A percentile compares a stretch with the other conserved stretches of the same genome.
phyloP scores from a whole-genome alignment of 1,284 basidiomycete genomes.

The Kwoniella shivajii region DNA sequence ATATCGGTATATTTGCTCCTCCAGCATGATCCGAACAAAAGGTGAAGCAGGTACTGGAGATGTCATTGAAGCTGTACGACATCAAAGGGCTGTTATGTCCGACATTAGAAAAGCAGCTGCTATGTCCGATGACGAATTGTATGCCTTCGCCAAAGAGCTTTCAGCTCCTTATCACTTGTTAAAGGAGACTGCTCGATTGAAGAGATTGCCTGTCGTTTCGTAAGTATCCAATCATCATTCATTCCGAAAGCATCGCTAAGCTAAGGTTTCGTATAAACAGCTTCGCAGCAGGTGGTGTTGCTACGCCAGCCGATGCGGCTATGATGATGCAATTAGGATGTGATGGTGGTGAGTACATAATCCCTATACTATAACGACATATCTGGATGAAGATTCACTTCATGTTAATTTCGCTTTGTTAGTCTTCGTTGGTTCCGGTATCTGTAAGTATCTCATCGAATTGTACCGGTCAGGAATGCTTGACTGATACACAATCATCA shows the following conservation, averaged over 20 bases:
- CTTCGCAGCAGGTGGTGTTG: constrained; percentile 95
- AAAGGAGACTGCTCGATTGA: constrained; percentile 92
- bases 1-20: not conserved
- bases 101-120: constrained; percentile 84
- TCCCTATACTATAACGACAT: not conserved
- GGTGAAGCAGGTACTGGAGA: constrained; percentile 98
- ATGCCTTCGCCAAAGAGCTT: constrained; percentile 87
- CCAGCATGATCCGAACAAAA: constrained; percentile 83
- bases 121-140: constrained; percentile 95
- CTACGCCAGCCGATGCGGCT: constrained; percentile 94
- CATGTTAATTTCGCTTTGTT: constrained; percentile 4
- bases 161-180: constrained; percentile 96
- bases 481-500: constrained; percentile 1
- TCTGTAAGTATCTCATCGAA: constrained; percentile 64
- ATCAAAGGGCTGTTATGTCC: constrained; percentile 78
- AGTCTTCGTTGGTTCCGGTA: constrained; percentile 94
- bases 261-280: constrained; percentile 52
- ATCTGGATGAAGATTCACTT: constrained; percentile 13
- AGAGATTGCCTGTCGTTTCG: constrained; percentile 83
- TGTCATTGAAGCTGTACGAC: constrained; percentile 94
- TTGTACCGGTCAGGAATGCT: not conserved
- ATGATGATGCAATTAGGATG: constrained; percentile 99
- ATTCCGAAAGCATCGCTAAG: not conserved
- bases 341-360: constrained; percentile 74
- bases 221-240: constrained; percentile 19